These are phyloP conservation scores for Stenocarpella maydis DNA, from an alignment of 2,329 filamentous ascomycete species.

Conservation along the genomic window DNA sequence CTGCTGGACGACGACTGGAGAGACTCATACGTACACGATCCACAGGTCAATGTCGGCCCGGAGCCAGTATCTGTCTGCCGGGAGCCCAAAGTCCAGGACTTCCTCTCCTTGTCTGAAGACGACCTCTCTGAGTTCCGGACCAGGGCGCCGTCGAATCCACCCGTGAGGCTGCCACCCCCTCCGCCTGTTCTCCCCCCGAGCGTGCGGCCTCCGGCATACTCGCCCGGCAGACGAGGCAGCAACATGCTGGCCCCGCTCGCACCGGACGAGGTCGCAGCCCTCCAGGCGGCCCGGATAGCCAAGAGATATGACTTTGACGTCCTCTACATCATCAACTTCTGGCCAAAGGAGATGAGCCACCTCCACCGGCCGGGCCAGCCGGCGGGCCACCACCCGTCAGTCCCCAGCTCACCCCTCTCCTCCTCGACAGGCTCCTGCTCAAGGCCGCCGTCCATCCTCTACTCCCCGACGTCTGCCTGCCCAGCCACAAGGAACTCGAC, in stretches of 20 bases:
- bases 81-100: constrained; percentile 63
- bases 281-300: constrained; percentile 64
- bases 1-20: constrained; percentile 35
- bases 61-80: constrained; percentile 50
- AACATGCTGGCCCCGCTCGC: constrained; percentile 49
- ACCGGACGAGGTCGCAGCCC: constrained; percentile 58
- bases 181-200: constrained; percentile 27
- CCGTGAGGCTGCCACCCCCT: constrained; percentile 28
- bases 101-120: constrained; percentile 63
- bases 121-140: constrained; percentile 60
- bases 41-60: constrained; percentile 39
- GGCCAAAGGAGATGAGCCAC: constrained; percentile 52
- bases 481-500: constrained; percentile 31
- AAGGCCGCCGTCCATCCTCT: constrained; percentile 27
- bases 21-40: constrained; percentile 31
- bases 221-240: constrained; percentile 35
- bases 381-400: not conserved
- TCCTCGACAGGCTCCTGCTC: constrained; percentile 26
- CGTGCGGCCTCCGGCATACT: constrained; percentile 47
- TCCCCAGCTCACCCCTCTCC: not conserved
- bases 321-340: constrained; percentile 66
- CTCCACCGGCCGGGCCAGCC: constrained; percentile 33
- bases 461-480: constrained; percentile 28
- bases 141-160: constrained; percentile 36
- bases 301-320: constrained; percentile 65